Conservation (phyloP, 2,329 filamentous ascomycete species). For the Orbilia oligospora region DNA sequence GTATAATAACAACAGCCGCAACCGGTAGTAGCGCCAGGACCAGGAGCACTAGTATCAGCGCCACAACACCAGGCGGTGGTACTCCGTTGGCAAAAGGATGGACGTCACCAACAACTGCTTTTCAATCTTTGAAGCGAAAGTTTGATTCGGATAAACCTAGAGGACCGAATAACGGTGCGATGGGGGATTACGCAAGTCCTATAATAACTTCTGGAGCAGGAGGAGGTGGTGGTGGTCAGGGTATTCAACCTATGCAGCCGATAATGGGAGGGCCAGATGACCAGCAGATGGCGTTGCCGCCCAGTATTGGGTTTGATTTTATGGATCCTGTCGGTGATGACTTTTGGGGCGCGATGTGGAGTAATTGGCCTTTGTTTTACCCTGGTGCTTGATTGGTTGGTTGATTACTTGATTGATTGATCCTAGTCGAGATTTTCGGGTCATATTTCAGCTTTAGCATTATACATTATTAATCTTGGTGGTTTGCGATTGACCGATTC, state of each 20-base stretch:
- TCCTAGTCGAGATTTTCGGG: not conserved
- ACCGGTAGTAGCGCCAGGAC: slow-evolving; percentile 29
- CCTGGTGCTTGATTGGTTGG: slow-evolving; percentile 34
- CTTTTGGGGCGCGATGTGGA: slow-evolving; percentile 59
- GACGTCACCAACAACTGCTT: not conserved
- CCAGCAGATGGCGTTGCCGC: slow-evolving; percentile 35
- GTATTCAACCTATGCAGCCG: not conserved
- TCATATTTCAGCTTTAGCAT: too few relatives aligned
- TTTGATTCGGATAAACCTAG: slow-evolving; percentile 32
- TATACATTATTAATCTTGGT: not conserved
- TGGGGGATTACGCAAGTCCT: slow-evolving; percentile 35
- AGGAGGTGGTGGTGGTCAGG: not conserved
- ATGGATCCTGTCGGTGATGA: slow-evolving; percentile 42
- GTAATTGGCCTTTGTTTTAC: slow-evolving; percentile 58
- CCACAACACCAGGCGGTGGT: slow-evolving; percentile 24
- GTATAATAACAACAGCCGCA: slow-evolving; percentile 9
- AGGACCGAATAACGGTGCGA: not conserved
- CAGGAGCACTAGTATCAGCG: slow-evolving; percentile 51
- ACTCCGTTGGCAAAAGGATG: slow-evolving; percentile 7
- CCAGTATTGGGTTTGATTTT: slow-evolving; percentile 50
- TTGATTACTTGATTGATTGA: too few relatives aligned
- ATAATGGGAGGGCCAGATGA: slow-evolving; percentile 4
- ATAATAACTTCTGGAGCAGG: too few relatives aligned
- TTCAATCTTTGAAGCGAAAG: slow-evolving; percentile 35
- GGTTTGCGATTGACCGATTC: not conserved